Conservation (phyloP, 257 asterid species). For the Nicotiana noctiflora region DNA sequence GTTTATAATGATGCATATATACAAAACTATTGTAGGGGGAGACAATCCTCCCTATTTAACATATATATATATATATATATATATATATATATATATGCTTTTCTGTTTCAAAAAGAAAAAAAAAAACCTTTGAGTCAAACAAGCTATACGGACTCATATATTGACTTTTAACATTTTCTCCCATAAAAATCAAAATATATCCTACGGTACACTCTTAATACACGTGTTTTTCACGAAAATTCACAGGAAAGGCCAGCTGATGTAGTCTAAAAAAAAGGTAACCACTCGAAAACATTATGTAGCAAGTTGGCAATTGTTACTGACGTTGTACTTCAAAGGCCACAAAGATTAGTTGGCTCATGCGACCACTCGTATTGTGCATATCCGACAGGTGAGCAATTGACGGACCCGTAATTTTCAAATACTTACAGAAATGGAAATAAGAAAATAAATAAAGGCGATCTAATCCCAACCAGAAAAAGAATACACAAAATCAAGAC, state of each 20-base stretch:
- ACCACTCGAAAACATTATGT: neutral
- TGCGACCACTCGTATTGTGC: constrained; percentile 8
- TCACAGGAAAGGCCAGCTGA: neutral
- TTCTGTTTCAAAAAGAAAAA: too few relatives aligned
- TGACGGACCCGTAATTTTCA: neutral
- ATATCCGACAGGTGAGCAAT: constrained; percentile 30
- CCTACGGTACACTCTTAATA: neutral
- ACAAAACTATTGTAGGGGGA: too few relatives aligned
- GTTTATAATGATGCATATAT: too few relatives aligned
- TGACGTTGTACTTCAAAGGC: constrained; percentile 5
- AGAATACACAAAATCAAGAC: neutral
- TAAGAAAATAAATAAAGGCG: neutral
- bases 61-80: too few relatives aligned
- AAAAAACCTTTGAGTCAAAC: neutral
- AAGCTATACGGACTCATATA: neutral
- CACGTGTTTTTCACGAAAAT: neutral
- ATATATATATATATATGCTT: too few relatives aligned
- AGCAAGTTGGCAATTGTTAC: neutral
- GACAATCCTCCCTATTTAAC: too few relatives aligned
- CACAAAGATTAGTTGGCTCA: neutral
- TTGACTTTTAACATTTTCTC: neutral
- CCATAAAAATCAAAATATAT: neutral
- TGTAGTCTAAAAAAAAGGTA: neutral
- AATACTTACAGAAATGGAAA: neutral
- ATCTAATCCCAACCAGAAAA: neutral